Conservation (phyloP, 164 flowering plant genomes). For the Platanus orientalis region DNA sequence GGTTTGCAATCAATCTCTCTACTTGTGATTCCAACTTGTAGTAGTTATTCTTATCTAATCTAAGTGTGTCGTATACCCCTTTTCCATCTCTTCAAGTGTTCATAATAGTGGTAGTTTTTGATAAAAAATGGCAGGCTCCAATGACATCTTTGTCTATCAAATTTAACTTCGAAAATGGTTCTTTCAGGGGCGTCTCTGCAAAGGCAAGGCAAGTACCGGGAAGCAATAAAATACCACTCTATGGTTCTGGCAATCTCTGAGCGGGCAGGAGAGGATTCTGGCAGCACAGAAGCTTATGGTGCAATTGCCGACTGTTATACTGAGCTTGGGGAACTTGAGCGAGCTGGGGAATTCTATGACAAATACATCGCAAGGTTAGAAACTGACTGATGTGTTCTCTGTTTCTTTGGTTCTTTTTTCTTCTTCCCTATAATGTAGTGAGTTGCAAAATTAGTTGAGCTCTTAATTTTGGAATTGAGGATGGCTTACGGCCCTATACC, state of each 20-base stretch:
- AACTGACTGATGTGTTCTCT: constrained; percentile 33
- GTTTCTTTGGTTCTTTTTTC: neutral
- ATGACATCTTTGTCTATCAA: neutral
- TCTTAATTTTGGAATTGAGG: constrained; percentile 1
- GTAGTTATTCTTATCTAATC: no score
- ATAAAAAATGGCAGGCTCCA: no score
- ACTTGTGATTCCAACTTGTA: no score
- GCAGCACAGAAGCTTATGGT: constrained; percentile 91
- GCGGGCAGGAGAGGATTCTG: constrained; percentile 71
- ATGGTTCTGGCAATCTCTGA: constrained; percentile 73
- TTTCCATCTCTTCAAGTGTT: no score
- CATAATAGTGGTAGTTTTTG: no score
- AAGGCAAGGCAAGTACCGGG: constrained; percentile 73
- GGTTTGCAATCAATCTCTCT: no score
- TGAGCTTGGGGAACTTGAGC: constrained; percentile 91
- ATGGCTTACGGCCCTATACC: neutral
- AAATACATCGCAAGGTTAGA: constrained; percentile 75
- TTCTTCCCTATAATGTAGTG: neutral
- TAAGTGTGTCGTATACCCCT: no score
- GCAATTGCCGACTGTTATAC: constrained; percentile 98
- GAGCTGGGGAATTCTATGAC: constrained; percentile 76
- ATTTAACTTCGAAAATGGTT: constrained; percentile 1
- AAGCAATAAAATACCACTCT: constrained; percentile 83
- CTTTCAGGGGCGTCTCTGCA: constrained; percentile 86
- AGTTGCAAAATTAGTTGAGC: constrained; percentile 3